Base-by-base conservation (phyloP, 2,329 filamentous ascomycete species). In the Diaporthe batatas region DNA sequence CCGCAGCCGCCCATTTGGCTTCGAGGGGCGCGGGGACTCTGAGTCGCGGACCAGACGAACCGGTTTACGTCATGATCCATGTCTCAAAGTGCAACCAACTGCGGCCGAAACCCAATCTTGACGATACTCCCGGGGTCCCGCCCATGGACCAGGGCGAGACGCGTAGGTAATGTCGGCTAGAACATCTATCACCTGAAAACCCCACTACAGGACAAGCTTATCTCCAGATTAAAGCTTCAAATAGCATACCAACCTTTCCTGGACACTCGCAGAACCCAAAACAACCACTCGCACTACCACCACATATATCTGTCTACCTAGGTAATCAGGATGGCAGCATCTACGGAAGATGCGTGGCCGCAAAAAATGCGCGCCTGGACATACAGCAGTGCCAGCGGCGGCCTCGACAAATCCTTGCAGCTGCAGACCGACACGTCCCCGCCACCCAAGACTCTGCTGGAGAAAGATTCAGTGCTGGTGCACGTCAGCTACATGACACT, bases 311-410 rank as follows among this genome's bases (percentile, higher is more conserved):
- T 23, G n/a, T n/a, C n/a, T n/a, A n/a, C n/a, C n/a, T n/a, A n/a
- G n/a, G n/a, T n/a, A 23, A 42, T 11, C 55, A 62, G 12, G 6
- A 70, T 70, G 68, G 72, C 54, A 54, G 44, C 69, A 72, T 59
- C 58, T 25, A 29, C 57, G 0, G 72, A 67, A 53, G 58, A 49
- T 7, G 51, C 16, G 18, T 74, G 72, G 72, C 72, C 73, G 23
- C 57, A 55, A 18, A 77, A 81, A 23, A 91, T 91, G 88, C 85
- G 84, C 76, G 88, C 88, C 71, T 91, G 89, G 89, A 84, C 88
- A 70, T 92, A 88, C 82, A 82, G 77, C 68, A 79, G 78, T 74
- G 82, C 85, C 6, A 74, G 79, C 3, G 83, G 82, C 42, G 85
- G 84, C 49, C 80, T 92, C 2, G 87, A 90, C 72, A 86, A 88